Evolutionary conservation across 768 basidiomycete genomes (phyloP), one percentile per base, ranked within the genome.

Genomic region (Boletus insuetus): DNA sequence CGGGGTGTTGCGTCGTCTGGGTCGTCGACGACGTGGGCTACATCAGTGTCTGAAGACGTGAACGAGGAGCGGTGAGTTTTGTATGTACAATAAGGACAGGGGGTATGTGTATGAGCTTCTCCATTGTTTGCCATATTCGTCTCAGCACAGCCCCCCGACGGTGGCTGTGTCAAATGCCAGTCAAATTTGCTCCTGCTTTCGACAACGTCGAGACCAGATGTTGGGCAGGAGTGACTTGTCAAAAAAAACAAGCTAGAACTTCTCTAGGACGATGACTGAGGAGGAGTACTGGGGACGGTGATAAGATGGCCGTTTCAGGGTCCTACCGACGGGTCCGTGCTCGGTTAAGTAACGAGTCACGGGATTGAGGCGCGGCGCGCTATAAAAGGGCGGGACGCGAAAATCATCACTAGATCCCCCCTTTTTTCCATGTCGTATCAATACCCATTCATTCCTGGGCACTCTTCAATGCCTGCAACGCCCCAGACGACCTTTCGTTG

Each of bases 361-460:
- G 55, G n/a, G 58, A 38, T 12, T 19, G 12, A 20, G 3, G 22
- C 41, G 16, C 43, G 56, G 53, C 51, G 61, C 55, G 45, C 41
- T 69, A 69, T 73, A 71, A 77, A 70, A 75, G 53, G 53, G 49
- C 58, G 63, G 58, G 56, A 54, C 54, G 56, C 32, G 56, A 58
- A 65, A 58, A 62, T 55, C 44, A 14, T 9, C 51, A 12, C 1
- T 46, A 59, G 40, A 59, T 55, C 63, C 60, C 64, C 66, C 71
- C 63, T 64, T 61, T 60, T 65, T 59, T 60, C 66, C 69, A 81
- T 81, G 80, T 80, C 81, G 66, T 80, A 76, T 71, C 74, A 75
- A 58, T 77, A 67, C 60, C 75, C 77, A 60, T 77, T 74, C 70
- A 66, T 73, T 60, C 71, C 70, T 64, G 79, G 79, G 67, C 72